Conservation (phyloP, 495 filamentous ascomycete species). For the Penicillium odoratum region DNA sequence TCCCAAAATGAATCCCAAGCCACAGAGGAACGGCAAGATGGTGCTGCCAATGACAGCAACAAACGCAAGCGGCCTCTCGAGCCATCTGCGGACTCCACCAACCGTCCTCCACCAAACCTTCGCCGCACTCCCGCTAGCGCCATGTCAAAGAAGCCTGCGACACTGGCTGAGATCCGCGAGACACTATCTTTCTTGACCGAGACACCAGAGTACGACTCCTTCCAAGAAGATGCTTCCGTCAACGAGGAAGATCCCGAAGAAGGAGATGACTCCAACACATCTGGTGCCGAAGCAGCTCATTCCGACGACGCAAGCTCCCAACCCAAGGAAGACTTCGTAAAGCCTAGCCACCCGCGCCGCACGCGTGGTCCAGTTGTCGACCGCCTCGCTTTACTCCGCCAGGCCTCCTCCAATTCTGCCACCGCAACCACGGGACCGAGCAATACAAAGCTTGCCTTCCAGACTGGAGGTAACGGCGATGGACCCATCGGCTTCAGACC, state of each 20-base stretch:
- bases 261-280: constrained; percentile 42
- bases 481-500: constrained; percentile 62
- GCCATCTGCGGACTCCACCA: constrained; percentile 43
- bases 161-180: constrained; percentile 75
- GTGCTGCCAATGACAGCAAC: constrained; percentile 30
- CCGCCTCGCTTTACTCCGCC: constrained; percentile 75
- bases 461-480: constrained; percentile 37
- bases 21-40: constrained; percentile 28
- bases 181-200: constrained; percentile 81
- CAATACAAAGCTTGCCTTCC: constrained; percentile 62
- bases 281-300: constrained; percentile 28
- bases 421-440: constrained; percentile 41
- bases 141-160: constrained; percentile 61
- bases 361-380: constrained; percentile 65
- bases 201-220: constrained; percentile 60
- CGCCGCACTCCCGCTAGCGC: constrained; percentile 60
- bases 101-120: constrained; percentile 60
- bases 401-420: constrained; percentile 55
- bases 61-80: constrained; percentile 60
- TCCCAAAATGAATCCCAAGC: constrained; percentile 46
- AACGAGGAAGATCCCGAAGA: constrained; percentile 37
- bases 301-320: constrained; percentile 34
- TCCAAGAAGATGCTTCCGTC: constrained; percentile 44
- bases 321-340: constrained; percentile 34
- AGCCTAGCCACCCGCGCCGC: constrained; percentile 49